Percentiles rank a stretch among this genome's conserved stretches.
Conservation (phyloP, 352 stramenopile species). For the Blastocystis sp. region DNA sequence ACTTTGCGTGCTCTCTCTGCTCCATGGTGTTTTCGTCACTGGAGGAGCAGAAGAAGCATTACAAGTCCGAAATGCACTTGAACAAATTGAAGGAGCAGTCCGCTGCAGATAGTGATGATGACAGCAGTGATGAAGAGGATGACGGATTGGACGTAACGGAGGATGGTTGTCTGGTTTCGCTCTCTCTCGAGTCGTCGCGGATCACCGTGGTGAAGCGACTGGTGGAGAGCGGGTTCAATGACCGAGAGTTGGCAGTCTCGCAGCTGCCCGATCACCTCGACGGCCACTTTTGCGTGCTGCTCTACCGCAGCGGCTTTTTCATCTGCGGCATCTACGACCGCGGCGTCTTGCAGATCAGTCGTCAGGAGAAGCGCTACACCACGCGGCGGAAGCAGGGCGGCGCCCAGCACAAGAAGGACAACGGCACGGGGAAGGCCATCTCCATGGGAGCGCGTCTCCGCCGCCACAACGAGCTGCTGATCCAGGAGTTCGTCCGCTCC, state of each 20-base stretch:
- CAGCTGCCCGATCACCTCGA: constrained; percentile 72
- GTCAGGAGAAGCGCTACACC: constrained; percentile 84
- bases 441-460: constrained; percentile 81
- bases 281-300: constrained; percentile 80
- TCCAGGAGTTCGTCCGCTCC: constrained; percentile 80
- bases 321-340: constrained; percentile 82
- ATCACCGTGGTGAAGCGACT: constrained; percentile 74
- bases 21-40: constrained; percentile 77
- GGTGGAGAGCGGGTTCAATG: constrained; percentile 62
- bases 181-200: constrained; percentile 71
- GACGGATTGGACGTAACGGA: constrained; percentile 71
- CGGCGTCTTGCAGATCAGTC: constrained; percentile 82
- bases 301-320: constrained; percentile 82
- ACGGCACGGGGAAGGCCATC: constrained; percentile 78
- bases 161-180: constrained; percentile 74
- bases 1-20: constrained; percentile 73
- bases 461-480: constrained; percentile 81
- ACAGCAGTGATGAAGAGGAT: constrained; percentile 69
- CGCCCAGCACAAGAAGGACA: constrained; percentile 80
- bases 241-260: constrained; percentile 72
- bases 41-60: constrained; percentile 81
- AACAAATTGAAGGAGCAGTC: constrained; percentile 71
- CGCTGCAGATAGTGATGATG: constrained; percentile 71
- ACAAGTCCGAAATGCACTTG: constrained; percentile 81
- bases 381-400: constrained; percentile 83